Evolutionary conservation across 1,284 basidiomycete species (phyloP).

Genomic region (Ganoderma sinense): DNA sequence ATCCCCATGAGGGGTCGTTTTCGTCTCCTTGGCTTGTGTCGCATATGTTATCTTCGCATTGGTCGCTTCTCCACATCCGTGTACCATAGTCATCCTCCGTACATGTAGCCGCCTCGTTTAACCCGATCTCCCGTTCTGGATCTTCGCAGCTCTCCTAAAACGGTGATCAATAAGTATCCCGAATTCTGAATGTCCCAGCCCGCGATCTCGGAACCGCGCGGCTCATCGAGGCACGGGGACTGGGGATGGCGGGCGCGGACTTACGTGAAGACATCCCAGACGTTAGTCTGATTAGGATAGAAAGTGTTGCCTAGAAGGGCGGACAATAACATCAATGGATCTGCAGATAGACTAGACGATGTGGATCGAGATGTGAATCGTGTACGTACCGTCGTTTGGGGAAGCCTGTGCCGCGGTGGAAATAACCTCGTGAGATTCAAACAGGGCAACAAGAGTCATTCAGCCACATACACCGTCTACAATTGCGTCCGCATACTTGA

Average conservation of each 20-base stretch:
- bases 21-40: not conserved
- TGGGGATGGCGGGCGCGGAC: constrained; percentile 29
- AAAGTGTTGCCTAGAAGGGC: constrained; percentile 45
- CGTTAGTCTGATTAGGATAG: constrained; percentile 58
- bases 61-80: constrained; percentile 12
- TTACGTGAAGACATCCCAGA: constrained; percentile 62
- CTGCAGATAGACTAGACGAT: constrained; percentile 13
- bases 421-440: constrained; percentile 19
- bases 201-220: constrained; percentile 4
- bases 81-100: constrained; percentile 22
- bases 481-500: constrained; percentile 62
- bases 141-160: constrained; percentile 42
- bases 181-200: constrained; percentile 2
- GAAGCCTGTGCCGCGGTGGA: constrained; percentile 45
- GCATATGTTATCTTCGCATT: constrained; percentile 12
- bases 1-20: not conserved
- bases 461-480: constrained; percentile 48
- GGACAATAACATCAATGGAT: constrained; percentile 18
- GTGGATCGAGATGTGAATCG: constrained; percentile 17
- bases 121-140: constrained; percentile 42
- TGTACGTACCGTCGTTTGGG: constrained; percentile 57
- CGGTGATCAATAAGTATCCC: constrained; percentile 16
- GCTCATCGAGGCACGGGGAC: constrained; percentile 3
- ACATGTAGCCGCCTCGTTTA: constrained; percentile 20
- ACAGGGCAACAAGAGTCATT: constrained; percentile 8